Evolutionary conservation across 345 rosid genomes (phyloP), one percentile per base, ranked within the genome.

Genomic region (Citrus trifoliata): DNA sequence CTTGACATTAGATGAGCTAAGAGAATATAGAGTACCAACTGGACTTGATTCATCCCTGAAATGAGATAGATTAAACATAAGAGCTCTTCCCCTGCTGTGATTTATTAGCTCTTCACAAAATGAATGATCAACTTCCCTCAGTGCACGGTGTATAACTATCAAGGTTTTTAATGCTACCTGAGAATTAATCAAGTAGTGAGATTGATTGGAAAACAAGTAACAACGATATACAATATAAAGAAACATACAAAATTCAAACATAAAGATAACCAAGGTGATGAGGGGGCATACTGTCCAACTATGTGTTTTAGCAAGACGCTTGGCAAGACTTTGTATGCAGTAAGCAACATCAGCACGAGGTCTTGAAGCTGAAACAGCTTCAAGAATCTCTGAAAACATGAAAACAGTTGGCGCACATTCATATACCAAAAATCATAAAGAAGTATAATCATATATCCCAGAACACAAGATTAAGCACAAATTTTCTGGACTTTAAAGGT

Each of bases 131-230:
- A 68, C 78, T 84, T 86, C 87, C 79, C 83, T 82, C 27, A 81
- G 4, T 56, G 88, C 84, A 55, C 87, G 87, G 69, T 88, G 85
- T 40, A 86, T 38, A 27, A 86, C 85, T 37, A 88, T 60, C 80
- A 88, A 73, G 58, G 86, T 82, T 73, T 88, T 88, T 76, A 88
- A 68, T 60, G 88, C 90, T 74, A 86, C 88, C 90, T 88, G 83
- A 56, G 73, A 7, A 71, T 13, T 22, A 22, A 58, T 6, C 33
- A 28, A 21, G n/a, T 5, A 30, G 65, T 81, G 53, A 70, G 3
- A 60, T 1, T 60, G n/a, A 33, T 16, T 67, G 71, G 37, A 67
- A 65, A 42, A 14, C 12, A 25, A 55, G 10, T 21, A n/a, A 27
- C 16, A 28, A 35, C 10, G 4, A 32, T 59, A 13, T 58, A 53